Percentiles rank a stretch among this genome's conserved stretches.
Evolutionary conservation across 345 rosid species (phyloP).

Genomic region (Salix exigua): DNA sequence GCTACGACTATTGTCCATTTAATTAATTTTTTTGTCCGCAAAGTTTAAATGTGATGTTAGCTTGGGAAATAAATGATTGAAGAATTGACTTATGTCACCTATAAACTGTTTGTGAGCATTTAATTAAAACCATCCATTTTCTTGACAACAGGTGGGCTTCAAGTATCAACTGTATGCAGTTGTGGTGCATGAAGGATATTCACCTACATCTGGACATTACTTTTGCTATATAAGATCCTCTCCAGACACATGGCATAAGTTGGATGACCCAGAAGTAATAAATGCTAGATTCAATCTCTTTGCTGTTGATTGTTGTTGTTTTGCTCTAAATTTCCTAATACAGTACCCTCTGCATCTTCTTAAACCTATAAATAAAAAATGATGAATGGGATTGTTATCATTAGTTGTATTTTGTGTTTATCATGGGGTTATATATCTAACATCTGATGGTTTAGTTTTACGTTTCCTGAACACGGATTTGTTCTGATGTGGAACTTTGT

Average conservation of each 20-base stretch:
- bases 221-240: conserved; percentile 59
- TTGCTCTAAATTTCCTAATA: neutral
- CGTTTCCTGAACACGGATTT: neutral
- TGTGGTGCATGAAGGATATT: conserved; percentile 66
- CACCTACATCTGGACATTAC: conserved; percentile 71
- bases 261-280: conserved; percentile 64
- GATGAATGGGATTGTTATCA: neutral
- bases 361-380: neutral
- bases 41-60: neutral
- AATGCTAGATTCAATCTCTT: neutral
- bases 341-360: neutral
- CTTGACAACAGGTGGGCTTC: conserved; percentile 34
- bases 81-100: neutral
- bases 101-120: neutral
- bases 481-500: neutral
- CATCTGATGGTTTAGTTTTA: neutral
- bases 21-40: neutral
- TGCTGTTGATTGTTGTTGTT: neutral
- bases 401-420: neutral
- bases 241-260: conserved; percentile 62
- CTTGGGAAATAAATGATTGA: neutral
- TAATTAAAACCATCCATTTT: neutral
- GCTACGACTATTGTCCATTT: neutral
- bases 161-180: conserved; percentile 69
- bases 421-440: neutral